Conservation (phyloP, 768 basidiomycete genomes). For the Udeniomyces megalosporus region DNA sequence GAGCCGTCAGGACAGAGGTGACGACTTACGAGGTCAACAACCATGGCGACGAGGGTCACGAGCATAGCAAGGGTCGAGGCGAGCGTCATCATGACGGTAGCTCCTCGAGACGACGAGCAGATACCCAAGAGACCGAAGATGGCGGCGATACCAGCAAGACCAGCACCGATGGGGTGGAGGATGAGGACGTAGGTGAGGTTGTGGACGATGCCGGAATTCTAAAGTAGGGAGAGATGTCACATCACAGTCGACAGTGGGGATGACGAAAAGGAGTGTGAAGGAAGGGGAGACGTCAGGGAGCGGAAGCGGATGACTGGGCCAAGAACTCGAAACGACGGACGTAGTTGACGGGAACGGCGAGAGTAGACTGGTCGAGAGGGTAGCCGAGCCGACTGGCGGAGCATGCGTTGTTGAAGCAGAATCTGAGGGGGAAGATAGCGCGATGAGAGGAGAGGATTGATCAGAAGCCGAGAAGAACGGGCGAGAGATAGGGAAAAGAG, state of each 20-base stretch:
- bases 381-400: constrained; percentile 1
- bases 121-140: constrained; percentile 12
- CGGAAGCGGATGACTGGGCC: neutral
- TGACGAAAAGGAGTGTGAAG: neutral
- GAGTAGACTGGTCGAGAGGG: neutral
- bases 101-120: constrained; percentile 1
- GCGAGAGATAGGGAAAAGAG: too few relatives aligned
- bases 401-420: neutral
- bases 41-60: neutral
- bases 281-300: neutral
- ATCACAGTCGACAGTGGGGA: neutral
- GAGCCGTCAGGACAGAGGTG: neutral
- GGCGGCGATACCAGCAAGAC: constrained; percentile 5
- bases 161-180: constrained; percentile 10
- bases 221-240: neutral
- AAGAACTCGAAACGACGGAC: neutral
- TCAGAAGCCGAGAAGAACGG: too few relatives aligned
- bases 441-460: too few relatives aligned
- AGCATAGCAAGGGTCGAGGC: constrained; percentile 7
- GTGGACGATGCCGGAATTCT: neutral
- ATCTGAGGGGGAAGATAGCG: neutral
- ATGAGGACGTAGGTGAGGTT: constrained; percentile 13
- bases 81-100: constrained; percentile 13
- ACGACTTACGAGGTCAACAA: constrained; percentile 3
- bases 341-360: neutral